Evolutionary conservation across 78 protist species (phyloP).

Genomic region (Dictyostelium brefeldianum): DNA sequence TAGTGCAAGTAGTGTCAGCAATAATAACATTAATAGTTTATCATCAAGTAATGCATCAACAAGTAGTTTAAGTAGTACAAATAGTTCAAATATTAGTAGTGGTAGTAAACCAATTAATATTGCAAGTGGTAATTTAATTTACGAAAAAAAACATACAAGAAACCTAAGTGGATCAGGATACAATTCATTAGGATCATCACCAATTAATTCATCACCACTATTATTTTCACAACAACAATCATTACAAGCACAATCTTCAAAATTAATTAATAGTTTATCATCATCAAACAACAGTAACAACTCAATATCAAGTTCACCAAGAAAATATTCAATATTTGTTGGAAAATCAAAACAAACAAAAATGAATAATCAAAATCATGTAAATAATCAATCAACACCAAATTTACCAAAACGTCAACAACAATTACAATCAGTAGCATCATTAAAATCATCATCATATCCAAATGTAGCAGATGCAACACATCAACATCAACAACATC

Average conservation of each 20-base stretch:
- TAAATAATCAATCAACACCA: conserved; percentile 6
- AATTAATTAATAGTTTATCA: not conserved
- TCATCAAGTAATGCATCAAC: not conserved
- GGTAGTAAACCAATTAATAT: conserved; percentile 14
- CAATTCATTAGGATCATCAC: conserved; percentile 4
- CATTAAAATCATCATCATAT: conserved; percentile 18
- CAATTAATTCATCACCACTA: conserved; percentile 23
- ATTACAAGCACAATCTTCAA: not conserved
- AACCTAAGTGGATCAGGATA: not conserved
- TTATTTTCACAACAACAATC: not conserved
- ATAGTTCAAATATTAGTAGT: not conserved
- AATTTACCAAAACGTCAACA: conserved; percentile 20
- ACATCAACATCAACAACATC: not conserved
- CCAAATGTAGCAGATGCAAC: not conserved
- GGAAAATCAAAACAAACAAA: conserved; percentile 1
- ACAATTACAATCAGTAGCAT: not conserved
- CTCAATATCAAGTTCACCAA: conserved; percentile 17
- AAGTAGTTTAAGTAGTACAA: not conserved
- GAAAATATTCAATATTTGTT: conserved; percentile 21
- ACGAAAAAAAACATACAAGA: conserved; percentile 27
- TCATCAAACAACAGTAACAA: not conserved
- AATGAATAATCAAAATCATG: not conserved
- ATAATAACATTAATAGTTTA: not conserved
- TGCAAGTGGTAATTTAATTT: not conserved
- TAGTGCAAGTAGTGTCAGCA: too few species aligned